Base-by-base conservation (phyloP, 2,329 filamentous ascomycete genomes). In the Penicillium corylophilum region DNA sequence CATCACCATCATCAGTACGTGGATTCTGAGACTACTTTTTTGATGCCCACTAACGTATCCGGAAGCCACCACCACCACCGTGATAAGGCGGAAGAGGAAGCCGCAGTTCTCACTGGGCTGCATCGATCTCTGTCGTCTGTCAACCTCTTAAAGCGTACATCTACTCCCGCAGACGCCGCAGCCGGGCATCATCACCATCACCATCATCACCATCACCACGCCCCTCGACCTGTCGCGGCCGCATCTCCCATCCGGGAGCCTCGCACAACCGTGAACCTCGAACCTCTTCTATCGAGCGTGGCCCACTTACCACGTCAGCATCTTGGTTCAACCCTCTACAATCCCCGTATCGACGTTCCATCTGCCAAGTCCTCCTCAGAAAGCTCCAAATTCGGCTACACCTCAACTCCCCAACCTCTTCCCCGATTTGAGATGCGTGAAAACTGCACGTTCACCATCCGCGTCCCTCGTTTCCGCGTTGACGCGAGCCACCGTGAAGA, bases 381-480 rank as follows among this genome's bases (percentile, higher is more conserved):
- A 48, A 79, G 79, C 59, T 74, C 78, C 48, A 82, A 82, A 56
- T 80, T 82, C 54, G 78, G 81, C 36, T 85, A 82, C 58, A 78
- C 76, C 4, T 81, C 79, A 20, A 81, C 75, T 24, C 90, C 88
- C 0, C 85, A 82, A 47, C 88, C 89, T 0, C 77, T 96, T 1
- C 93, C 93, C 0, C 82, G 83, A 54, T 89, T 93, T 36, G 76
- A 87, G 57, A 85, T 82, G 40, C 89, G 90, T 53, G 87, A 92
- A 60, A 97, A 97, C 63, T 95, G 90, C 68, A 95, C 89, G 0
- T 84, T 95, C 56, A 96, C 90, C 0, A 82, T 99, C 54, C 90
- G 94, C 63, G 85, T 99, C 6, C 88, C 92, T 2, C 84, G 88
- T 24, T 83, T 88, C 43, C 90, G 94, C 63, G 77, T 99, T 7